Base-by-base conservation (phyloP, 2,329 filamentous ascomycete species). In the Byssoonygena ceratinophila region DNA sequence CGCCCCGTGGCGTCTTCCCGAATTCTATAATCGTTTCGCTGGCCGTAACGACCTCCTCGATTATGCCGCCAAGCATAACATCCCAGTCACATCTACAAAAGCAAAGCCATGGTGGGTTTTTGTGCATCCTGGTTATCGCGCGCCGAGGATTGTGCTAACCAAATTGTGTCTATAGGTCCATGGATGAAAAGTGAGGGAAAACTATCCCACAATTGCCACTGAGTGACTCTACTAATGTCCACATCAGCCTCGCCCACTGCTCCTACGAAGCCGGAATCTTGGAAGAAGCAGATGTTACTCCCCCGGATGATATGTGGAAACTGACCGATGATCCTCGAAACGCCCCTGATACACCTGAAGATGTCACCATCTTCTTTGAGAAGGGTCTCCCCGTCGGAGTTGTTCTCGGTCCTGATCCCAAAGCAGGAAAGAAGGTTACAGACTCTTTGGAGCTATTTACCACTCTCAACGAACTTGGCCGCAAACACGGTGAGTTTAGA, bases 251-350 rank as follows among this genome's bases (percentile, higher is more conserved):
- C 61, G 84, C 82, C 52, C 85, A 91, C 62, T 72, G 70, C 67
- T 69, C 64, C 56, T 94, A 92, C 69, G 87, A 94, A 74, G 83
- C 83, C 48, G 86, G 86, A 64, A 83, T 69, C 47, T 59, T 71
- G 48, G 69, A 72, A 60, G 69, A 81, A 60, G 78, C 79, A 54
- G 60, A 70, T 64, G 73, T 77, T 61, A 81, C 82, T 54, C 80
- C 85, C 34, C 85, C 85, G 52, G 75, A 78, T 60, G 84, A 90
- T 67, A 85, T 91, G 81, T 91, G 87, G 87, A 90, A 81, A 63
- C 74, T 83, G 62, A 78, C 76, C n/a, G 63, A 61, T 53, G 64
- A 66, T 39, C 65, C 65, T 11, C 53, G 53, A 16, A 58, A 56
- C 11, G 64, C 66, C 4, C 57, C 59, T 18, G 50, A 62, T 36